Conservation (phyloP, 2,329 filamentous ascomycete species). For the Graphilbum fragrans region DNA sequence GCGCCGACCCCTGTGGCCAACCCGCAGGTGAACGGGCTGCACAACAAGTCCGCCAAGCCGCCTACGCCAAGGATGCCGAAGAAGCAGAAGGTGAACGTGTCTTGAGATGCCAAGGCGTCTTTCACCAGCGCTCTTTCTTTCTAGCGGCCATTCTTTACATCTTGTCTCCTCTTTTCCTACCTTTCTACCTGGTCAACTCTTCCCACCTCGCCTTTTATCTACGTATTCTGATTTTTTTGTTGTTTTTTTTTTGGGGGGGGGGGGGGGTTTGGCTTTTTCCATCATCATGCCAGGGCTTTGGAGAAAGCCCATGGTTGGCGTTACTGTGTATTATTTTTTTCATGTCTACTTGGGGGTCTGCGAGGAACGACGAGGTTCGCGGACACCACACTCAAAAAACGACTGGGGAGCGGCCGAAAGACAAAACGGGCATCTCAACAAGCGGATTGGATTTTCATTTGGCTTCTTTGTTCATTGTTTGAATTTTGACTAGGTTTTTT, state of each 20-base stretch:
- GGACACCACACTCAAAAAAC: too few relatives aligned
- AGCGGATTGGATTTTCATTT: background rate
- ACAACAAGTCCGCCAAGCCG: constrained; percentile 37
- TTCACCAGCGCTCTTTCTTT: background rate
- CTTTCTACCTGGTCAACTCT: background rate
- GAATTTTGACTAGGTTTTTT: background rate
- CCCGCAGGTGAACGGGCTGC: constrained; percentile 39
- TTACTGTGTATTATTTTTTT: background rate
- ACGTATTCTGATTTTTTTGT: too few relatives aligned
- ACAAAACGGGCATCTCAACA: too few relatives aligned
- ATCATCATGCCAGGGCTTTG: background rate
- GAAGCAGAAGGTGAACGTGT: constrained; percentile 34
- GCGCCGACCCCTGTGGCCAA: constrained; percentile 34
- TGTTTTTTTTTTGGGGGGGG: too few relatives aligned
- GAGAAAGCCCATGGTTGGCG: background rate
- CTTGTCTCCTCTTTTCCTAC: background rate
- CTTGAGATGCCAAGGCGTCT: background rate
- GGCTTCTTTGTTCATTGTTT: background rate
- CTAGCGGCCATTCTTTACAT: background rate
- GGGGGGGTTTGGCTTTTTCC: too few relatives aligned
- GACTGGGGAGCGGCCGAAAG: background rate
- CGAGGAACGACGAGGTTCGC: too few relatives aligned
- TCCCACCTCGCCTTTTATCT: background rate
- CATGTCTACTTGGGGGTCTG: too few relatives aligned
- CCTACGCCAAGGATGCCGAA: constrained; percentile 45